A percentile compares a stretch with the other conserved stretches of the same genome.
Evolutionary conservation across 2,329 filamentous ascomycete species (phyloP).

Genomic region (Acrocalymma vagum): DNA sequence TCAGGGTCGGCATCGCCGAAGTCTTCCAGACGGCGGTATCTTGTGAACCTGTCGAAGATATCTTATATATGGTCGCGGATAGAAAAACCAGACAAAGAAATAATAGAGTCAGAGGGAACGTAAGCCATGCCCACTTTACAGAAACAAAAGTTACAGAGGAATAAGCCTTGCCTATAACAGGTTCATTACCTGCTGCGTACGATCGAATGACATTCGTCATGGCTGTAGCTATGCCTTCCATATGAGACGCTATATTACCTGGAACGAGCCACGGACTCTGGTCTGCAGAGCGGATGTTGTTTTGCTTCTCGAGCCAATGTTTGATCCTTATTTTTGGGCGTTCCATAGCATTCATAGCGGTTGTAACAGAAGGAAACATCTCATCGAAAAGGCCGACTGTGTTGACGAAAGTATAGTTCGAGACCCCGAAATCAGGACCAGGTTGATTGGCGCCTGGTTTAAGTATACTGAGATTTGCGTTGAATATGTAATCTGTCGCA

Average conservation of each 20-base stretch:
- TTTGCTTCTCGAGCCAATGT: neutral
- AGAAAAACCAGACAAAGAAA: slow-evolving; percentile 32
- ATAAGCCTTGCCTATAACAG: slow-evolving; percentile 17
- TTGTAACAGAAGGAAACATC: slow-evolving; percentile 16
- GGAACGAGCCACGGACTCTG: slow-evolving; percentile 27
- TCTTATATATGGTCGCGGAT: slow-evolving; percentile 29
- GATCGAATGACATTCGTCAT: slow-evolving; percentile 31
- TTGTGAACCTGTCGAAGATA: slow-evolving; percentile 18
- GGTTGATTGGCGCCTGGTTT: too few species aligned
- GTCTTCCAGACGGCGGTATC: slow-evolving; percentile 37
- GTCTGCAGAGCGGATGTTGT: neutral
- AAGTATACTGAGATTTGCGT: too few species aligned
- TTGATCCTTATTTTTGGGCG: neutral
- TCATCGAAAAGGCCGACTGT: slow-evolving; percentile 4
- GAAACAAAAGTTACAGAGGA: slow-evolving; percentile 16
- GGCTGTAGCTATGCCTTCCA: slow-evolving; percentile 24
- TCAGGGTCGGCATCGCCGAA: slow-evolving; percentile 36
- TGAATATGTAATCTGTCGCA: too few species aligned
- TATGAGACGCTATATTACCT: slow-evolving; percentile 26
- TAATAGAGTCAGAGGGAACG: slow-evolving; percentile 30
- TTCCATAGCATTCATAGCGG: slow-evolving; percentile 3
- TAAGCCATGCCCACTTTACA: slow-evolving; percentile 35
- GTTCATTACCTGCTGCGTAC: slow-evolving; percentile 2
- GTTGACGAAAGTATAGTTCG: neutral
- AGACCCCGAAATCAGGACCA: too few species aligned